Evolutionary conservation across 1,284 basidiomycete species (phyloP).

Genomic region (Xanthoconium separans): DNA sequence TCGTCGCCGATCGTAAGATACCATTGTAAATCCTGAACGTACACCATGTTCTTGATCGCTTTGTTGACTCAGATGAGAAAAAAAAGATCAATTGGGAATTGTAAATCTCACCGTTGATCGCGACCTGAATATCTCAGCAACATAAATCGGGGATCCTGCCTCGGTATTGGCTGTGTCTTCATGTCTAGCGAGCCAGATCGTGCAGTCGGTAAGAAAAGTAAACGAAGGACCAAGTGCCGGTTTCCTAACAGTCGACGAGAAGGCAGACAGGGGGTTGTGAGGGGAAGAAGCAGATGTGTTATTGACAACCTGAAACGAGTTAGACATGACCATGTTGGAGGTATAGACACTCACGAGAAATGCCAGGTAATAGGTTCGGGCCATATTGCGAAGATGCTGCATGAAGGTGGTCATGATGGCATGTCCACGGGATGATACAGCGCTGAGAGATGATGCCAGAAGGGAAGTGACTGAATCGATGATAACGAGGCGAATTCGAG

Average conservation of each 20-base stretch:
- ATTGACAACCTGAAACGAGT: slow-evolving; percentile 43
- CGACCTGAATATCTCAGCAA: slow-evolving; percentile 45
- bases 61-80: neutral
- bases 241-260: slow-evolving; percentile 47
- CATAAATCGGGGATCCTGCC: slow-evolving; percentile 24
- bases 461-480: slow-evolving; percentile 67
- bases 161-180: slow-evolving; percentile 8
- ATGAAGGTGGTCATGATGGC: slow-evolving; percentile 73
- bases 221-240: slow-evolving; percentile 76
- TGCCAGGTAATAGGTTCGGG: slow-evolving; percentile 44
- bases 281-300: slow-evolving; percentile 37
- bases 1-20: slow-evolving; percentile 16
- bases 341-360: slow-evolving; percentile 46
- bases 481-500: slow-evolving; percentile 48
- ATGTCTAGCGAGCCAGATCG: slow-evolving; percentile 57
- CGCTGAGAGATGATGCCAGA: slow-evolving; percentile 64
- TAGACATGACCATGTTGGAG: neutral
- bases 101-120: slow-evolving; percentile 42
- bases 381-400: slow-evolving; percentile 55
- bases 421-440: slow-evolving; percentile 70
- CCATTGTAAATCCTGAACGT: slow-evolving; percentile 32
- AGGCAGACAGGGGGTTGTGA: slow-evolving; percentile 39
- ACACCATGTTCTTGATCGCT: slow-evolving; percentile 42
- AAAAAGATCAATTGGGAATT: neutral
- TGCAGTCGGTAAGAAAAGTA: slow-evolving; percentile 67